Conservation (phyloP, 1,139 yeast genomes). For the Suhomyces atakaporum region DNA sequence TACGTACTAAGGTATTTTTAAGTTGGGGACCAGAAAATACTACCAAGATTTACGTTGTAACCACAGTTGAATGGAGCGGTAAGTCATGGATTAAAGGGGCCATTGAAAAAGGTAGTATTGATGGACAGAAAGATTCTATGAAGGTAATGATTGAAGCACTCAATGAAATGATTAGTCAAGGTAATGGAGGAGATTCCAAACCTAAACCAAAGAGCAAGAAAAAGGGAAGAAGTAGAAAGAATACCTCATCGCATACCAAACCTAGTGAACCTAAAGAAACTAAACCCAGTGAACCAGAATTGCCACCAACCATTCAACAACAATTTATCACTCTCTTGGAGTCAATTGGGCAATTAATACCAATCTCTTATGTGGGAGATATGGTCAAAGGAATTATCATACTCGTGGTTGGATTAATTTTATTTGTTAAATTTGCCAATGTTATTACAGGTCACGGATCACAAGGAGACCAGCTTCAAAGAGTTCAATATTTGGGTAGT, state of each 20-base stretch:
- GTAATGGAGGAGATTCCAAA: conserved; percentile 9
- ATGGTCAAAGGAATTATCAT: conserved; percentile 28
- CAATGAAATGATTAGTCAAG: conserved; percentile 41
- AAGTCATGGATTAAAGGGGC: conserved; percentile 91
- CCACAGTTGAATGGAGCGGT: conserved; percentile 87
- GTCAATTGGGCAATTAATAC: conserved; percentile 32
- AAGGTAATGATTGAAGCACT: conserved; percentile 60
- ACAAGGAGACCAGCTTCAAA: not conserved
- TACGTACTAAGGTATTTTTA: conserved; percentile 64
- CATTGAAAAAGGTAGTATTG: conserved; percentile 87
- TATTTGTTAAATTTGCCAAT: conserved; percentile 9
- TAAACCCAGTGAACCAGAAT: conserved; percentile 16
- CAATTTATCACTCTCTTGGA: conserved; percentile 29
- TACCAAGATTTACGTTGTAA: conserved; percentile 63
- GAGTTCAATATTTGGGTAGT: conserved; percentile 6
- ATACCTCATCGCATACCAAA: conserved; percentile 17
- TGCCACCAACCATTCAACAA: conserved; percentile 16
- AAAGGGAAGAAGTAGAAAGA: conserved; percentile 25
- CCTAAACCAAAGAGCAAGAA: conserved; percentile 24
- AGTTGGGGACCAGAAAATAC: conserved; percentile 77
- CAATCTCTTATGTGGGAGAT: conserved; percentile 32
- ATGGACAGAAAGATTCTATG: conserved; percentile 81
- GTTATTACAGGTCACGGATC: conserved; percentile 11
- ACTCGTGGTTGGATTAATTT: conserved; percentile 19
- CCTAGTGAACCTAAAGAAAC: conserved; percentile 11